A percentile compares a stretch with the other conserved stretches of the same genome.
Evolutionary conservation across 495 filamentous ascomycete genomes (phyloP).

Genomic region (Tuber magnatum): DNA sequence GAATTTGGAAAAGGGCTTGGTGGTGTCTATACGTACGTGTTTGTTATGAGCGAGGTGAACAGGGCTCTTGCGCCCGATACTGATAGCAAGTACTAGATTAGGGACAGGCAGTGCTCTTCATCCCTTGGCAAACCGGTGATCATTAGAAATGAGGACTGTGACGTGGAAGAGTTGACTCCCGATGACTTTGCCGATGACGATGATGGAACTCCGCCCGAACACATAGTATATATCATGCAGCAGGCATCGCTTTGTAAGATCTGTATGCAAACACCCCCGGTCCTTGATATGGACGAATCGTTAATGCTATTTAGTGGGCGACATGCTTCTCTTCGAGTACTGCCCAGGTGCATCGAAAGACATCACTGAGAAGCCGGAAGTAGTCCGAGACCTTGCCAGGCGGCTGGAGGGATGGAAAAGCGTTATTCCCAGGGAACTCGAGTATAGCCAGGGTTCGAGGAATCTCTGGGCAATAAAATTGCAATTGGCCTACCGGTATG

Average conservation of each 20-base stretch:
- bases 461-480: constrained; percentile 1
- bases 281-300: not conserved
- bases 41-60: not conserved
- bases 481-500: not conserved
- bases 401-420: not conserved
- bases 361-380: constrained; percentile 9
- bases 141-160: constrained; percentile 25
- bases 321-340: constrained; percentile 14
- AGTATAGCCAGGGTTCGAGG: not conserved
- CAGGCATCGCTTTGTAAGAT: constrained; percentile 16
- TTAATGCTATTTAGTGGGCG: constrained; percentile 13
- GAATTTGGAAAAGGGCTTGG: constrained; percentile 21
- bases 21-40: constrained; percentile 23
- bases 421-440: not conserved
- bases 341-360: constrained; percentile 8
- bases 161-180: constrained; percentile 21
- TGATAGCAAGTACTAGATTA: constrained; percentile 6
- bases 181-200: constrained; percentile 19
- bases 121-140: constrained; percentile 28
- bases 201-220: constrained; percentile 7
- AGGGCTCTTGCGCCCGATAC: not conserved
- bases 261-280: constrained; percentile 4
- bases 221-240: constrained; percentile 14
- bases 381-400: constrained; percentile 6
- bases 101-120: constrained; percentile 19